phyloP scores from a whole-genome alignment of 2,329 filamentous ascomycete genomes.

The Graphilbum sp. region DNA sequence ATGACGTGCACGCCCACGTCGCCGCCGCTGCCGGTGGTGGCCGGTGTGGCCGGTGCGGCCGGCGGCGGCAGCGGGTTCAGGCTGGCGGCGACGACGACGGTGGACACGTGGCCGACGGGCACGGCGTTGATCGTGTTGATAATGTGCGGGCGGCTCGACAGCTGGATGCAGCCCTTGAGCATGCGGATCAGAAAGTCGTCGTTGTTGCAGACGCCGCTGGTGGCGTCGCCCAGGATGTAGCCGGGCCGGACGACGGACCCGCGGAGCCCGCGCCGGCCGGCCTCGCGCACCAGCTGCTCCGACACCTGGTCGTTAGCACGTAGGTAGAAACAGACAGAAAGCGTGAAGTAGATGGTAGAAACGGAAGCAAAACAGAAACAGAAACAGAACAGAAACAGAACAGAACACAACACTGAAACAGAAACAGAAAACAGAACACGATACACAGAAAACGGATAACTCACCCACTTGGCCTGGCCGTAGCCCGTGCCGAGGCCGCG shows the following conservation, averaged over 20 bases:
- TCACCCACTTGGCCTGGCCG: constrained; percentile 80
- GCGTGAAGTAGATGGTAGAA: too few relatives aligned
- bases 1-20: constrained; percentile 41
- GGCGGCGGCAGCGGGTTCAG: constrained; percentile 19
- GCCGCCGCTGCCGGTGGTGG: too few relatives aligned
- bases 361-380: too few relatives aligned
- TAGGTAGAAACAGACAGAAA: too few relatives aligned
- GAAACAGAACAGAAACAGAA: too few relatives aligned
- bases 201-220: constrained; percentile 55
- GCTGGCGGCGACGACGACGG: constrained; percentile 60
- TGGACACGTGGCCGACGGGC: constrained; percentile 68
- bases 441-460: too few relatives aligned
- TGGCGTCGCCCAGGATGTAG: constrained; percentile 63
- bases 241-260: constrained; percentile 70
- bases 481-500: constrained; percentile 73
- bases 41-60: constrained; percentile 19
- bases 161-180: constrained; percentile 74
- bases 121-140: constrained; percentile 80
- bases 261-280: constrained; percentile 57
- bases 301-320: too few relatives aligned
- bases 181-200: constrained; percentile 87
- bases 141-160: constrained; percentile 57
- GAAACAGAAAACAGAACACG: too few relatives aligned
- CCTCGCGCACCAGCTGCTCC: constrained; percentile 58
- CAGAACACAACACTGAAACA: too few relatives aligned